Evolutionary conservation across 441 rosid genomes (phyloP), one percentile per base, ranked within the genome.

Genomic region (Pelargonium cotyledonis): DNA sequence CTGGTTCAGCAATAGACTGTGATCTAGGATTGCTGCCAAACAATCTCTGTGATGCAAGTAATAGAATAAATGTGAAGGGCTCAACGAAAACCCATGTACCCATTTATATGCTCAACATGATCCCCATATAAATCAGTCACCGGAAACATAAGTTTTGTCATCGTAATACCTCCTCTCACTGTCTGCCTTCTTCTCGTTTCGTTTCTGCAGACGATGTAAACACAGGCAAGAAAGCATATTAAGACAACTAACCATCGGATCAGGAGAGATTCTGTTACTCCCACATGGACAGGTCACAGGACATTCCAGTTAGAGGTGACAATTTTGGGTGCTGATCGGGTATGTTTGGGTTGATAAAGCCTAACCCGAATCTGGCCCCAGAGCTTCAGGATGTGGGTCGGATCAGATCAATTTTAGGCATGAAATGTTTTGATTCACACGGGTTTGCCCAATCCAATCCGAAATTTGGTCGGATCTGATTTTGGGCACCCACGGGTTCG

Each of bases 161-260:
- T 80, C 86, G 16, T 94, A 91, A 74, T 94, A 94, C 75, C 84
- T 89, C 76, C 83, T 87, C 90, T 94, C 98, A 38, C 93, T 86
- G 57, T 77, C 79, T 55, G 78, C 69, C 82, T 94, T 94, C 82
- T 85, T 94, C 7, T 82, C 82, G 65, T 94, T 94, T 66, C 98
- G 97, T 80, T 84, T 91, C 98, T 94, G 75, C 78, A 75, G 69
- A 53, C 3, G 12, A 18, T 18, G 61, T 55, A 7, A 55, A 15
- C 61, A 55, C 61, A 55, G 16, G 19, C 61, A 55, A 16, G 5
- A 55, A 11, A 58, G 38, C 0, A 4, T 6, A 21, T 12, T 43
- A 43, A 15, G 21, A 16, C 68, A 65, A 19, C 8, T 15, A 6
- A 35, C 1, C 40, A 35, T 35, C 40, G 40, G 40, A 35, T 35